phyloP scores from a whole-genome alignment of 805 yeast species.

The Kuraishia borneana region DNA sequence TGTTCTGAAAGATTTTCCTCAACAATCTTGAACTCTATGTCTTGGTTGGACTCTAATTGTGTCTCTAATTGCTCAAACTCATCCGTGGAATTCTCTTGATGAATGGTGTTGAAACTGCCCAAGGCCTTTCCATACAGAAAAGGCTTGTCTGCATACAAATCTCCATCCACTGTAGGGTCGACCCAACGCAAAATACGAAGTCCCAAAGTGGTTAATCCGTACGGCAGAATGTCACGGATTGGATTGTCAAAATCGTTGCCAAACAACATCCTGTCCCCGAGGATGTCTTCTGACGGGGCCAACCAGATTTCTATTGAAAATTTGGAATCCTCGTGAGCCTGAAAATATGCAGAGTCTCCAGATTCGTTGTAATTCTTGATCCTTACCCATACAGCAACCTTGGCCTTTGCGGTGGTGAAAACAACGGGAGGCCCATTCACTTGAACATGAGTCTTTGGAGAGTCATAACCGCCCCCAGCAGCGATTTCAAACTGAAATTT shows the following conservation, averaged over 20 bases:
- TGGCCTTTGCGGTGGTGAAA: neutral
- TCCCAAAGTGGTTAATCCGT: constrained; percentile 37
- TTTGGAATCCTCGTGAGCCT: neutral
- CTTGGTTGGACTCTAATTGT: too few species aligned
- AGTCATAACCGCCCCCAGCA: too few species aligned
- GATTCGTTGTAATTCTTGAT: neutral
- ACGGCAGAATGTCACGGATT: constrained; percentile 45
- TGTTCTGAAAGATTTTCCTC: constrained; percentile 10
- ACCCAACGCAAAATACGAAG: constrained; percentile 45
- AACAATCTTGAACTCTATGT: too few species aligned
- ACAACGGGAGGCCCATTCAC: constrained; percentile 1
- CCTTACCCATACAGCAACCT: neutral
- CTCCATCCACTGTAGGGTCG: constrained; percentile 58
- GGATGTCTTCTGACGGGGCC: constrained; percentile 28
- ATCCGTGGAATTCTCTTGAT: constrained; percentile 12
- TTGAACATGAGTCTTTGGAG: too few species aligned
- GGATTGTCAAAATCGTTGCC: constrained; percentile 63
- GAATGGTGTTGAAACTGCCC: constrained; percentile 41
- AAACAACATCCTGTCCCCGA: constrained; percentile 45
- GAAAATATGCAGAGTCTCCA: neutral
- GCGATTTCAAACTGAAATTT: too few species aligned
- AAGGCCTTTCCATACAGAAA: constrained; percentile 52
- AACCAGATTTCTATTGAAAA: constrained; percentile 27
- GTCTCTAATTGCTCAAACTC: too few species aligned
- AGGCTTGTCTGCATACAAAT: constrained; percentile 48